Percentiles rank a stretch among this genome's conserved stretches.
These are phyloP conservation scores for Rhodosporidiobolus sp. DNA, from an alignment of 768 basidiomycete genomes.

Conservation along the genomic window DNA sequence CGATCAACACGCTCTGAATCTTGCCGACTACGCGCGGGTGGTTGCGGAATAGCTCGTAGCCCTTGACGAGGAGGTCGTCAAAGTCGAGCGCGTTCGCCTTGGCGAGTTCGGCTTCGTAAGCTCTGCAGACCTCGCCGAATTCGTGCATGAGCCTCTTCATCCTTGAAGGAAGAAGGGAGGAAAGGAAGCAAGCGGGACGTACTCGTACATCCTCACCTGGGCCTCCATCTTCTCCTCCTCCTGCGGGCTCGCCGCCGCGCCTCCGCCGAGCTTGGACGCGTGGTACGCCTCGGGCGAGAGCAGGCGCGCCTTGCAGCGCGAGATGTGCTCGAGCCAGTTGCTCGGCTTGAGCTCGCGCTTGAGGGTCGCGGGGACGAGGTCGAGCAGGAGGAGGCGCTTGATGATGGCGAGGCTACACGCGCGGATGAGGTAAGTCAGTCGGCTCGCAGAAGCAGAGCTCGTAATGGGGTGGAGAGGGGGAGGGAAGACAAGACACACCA, in stretches of 20 bases:
- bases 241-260: constrained; percentile 36
- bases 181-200: constrained; percentile 45
- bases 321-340: constrained; percentile 62
- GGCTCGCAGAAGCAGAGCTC: not conserved
- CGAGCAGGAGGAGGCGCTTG: constrained; percentile 25
- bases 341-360: constrained; percentile 55
- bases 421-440: not conserved
- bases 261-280: constrained; percentile 32
- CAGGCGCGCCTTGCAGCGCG: constrained; percentile 66
- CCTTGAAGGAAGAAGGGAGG: not conserved
- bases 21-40: constrained; percentile 57
- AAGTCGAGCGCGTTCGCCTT: constrained; percentile 75
- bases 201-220: constrained; percentile 35
- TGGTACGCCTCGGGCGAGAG: constrained; percentile 57
- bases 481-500: constrained; percentile 9
- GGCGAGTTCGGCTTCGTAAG: constrained; percentile 64
- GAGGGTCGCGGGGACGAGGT: not conserved
- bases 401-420: constrained; percentile 30
- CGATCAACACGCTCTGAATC: constrained; percentile 59
- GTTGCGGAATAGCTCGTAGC: constrained; percentile 54
- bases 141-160: no score
- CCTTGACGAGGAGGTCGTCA: constrained; percentile 75
- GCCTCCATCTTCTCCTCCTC: constrained; percentile 49
- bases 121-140: constrained; percentile 51
- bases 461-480: not conserved